Base-by-base conservation (phyloP, 805 yeast genomes). In the Candida montana region DNA sequence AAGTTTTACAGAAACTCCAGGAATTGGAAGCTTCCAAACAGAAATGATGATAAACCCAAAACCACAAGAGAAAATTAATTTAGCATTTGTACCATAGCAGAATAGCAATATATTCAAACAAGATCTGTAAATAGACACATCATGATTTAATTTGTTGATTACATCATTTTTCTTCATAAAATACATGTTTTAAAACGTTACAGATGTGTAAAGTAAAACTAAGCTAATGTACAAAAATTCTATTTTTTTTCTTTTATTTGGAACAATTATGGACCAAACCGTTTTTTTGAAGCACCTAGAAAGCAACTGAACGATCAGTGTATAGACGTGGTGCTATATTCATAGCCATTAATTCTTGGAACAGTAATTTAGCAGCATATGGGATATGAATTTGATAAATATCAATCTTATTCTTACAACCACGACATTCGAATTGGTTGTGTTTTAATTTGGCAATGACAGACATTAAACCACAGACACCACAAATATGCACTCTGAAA, bases 281-380 rank as follows among this genome's bases (percentile, higher is more conserved):
- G n/a, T n/a, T n/a, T n/a, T n/a, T n/a, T n/a, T n/a, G n/a, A n/a
- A n/a, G n/a, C n/a, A n/a, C n/a, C n/a, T 39, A 53, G 27, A 72
- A 63, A 13, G 72, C 67, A 7, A 83, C 85, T 10, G 89, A 78
- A 54, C 90, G 79, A 54, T 91, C 96, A n/a, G 98, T 88, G 66
- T 91, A 91, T 71, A 91, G 67, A 68, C 99, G 81, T 41, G 98
- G 99, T 17, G 96, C 84, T 58, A 93, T 93, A 66, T 93, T 93
- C 99, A 93, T 93, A 32, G 99, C 96, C 98, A 93, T 93, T 61
- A 93, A 77, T 70, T 93, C 99, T 71, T 93, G 99, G 88, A 93
- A 93, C 63, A 93, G 71, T 61, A 93, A 75, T 70, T 93, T 93
- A 41, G 99, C 99, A 36, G 99, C 99, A 64, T 93, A 93, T 36